phyloP scores from a whole-genome alignment of 148 eudicot species.

The Vaccinium darrowii region DNA sequence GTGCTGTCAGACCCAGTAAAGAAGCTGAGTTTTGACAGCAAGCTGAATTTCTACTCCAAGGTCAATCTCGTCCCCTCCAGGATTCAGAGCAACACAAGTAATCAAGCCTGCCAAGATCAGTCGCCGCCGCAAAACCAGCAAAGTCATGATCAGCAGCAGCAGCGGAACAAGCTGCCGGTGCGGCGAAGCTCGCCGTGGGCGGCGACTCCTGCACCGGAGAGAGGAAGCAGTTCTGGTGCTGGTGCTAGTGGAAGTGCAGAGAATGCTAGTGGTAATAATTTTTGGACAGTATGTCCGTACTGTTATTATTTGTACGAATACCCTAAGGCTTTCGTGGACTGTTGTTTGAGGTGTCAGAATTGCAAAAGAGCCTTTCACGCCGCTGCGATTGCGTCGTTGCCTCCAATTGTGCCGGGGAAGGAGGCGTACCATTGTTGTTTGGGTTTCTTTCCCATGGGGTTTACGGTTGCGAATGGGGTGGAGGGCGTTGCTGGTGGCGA shows the following conservation, averaged over 20 bases:
- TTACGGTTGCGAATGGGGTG: constrained; percentile 28
- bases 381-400: constrained; percentile 43
- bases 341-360: constrained; percentile 69
- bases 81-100: no score
- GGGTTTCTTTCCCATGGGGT: constrained; percentile 89
- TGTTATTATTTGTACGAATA: constrained; percentile 77
- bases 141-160: background rate
- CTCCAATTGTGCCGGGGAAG: constrained; percentile 80
- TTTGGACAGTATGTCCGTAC: constrained; percentile 95
- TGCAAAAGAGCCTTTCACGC: constrained; percentile 78
- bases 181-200: constrained; percentile 36
- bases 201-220: constrained; percentile 33
- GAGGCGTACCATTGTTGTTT: constrained; percentile 89
- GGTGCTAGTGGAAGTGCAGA: constrained; percentile 3
- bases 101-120: no score
- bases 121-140: no score
- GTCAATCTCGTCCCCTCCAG: constrained; percentile 40
- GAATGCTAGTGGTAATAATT: constrained; percentile 15
- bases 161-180: constrained; percentile 48
- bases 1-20: constrained; percentile 6
- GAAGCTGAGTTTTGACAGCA: constrained; percentile 41
- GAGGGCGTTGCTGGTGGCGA: background rate
- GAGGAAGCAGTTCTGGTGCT: constrained; percentile 1
- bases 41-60: constrained; percentile 37
- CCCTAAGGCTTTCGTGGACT: constrained; percentile 50